Percentiles rank a stretch among this genome's conserved stretches.
These are phyloP conservation scores for Populus ilicifolia DNA, from an alignment of 345 rosid species.

Conservation along the genomic window DNA sequence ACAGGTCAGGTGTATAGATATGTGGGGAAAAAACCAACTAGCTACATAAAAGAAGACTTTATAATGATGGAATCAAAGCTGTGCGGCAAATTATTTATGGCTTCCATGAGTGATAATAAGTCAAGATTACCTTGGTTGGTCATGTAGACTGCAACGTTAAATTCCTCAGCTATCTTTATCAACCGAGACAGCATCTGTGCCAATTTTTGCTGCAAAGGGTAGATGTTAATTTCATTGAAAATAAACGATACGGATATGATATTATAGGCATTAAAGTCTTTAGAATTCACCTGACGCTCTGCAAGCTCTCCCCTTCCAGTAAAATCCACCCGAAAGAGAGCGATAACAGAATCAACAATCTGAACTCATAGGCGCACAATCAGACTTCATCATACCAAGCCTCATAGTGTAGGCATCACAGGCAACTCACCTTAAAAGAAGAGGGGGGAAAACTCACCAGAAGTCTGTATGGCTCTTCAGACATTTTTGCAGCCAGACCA, in stretches of 20 bases:
- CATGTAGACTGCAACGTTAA: slow-evolving; percentile 85
- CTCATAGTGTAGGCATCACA: not conserved
- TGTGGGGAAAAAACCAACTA: not conserved
- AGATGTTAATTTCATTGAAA: slow-evolving; percentile 10
- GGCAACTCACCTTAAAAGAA: not conserved
- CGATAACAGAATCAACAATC: slow-evolving; percentile 82
- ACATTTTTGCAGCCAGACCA: slow-evolving; percentile 93
- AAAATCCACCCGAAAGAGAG: slow-evolving; percentile 82
- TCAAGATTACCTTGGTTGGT: slow-evolving; percentile 72
- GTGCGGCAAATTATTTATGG: not conserved
- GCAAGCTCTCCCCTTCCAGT: slow-evolving; percentile 95
- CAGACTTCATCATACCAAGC: slow-evolving; percentile 3
- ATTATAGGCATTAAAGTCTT: not conserved
- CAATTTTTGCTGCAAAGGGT: slow-evolving; percentile 73
- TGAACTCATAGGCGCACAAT: slow-evolving; percentile 25
- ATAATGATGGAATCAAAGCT: not conserved
- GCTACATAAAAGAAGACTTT: not conserved
- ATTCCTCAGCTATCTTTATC: slow-evolving; percentile 87
- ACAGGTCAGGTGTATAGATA: not conserved
- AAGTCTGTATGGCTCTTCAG: slow-evolving; percentile 81
- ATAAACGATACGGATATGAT: not conserved
- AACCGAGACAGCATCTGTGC: slow-evolving; percentile 87
- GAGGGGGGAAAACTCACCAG: slow-evolving; percentile 40
- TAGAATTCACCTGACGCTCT: slow-evolving; percentile 59
- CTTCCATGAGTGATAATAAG: not conserved